Base-by-base conservation (phyloP, 2,329 filamentous ascomycete species). In the Aspergillus fumigatus region DNA sequence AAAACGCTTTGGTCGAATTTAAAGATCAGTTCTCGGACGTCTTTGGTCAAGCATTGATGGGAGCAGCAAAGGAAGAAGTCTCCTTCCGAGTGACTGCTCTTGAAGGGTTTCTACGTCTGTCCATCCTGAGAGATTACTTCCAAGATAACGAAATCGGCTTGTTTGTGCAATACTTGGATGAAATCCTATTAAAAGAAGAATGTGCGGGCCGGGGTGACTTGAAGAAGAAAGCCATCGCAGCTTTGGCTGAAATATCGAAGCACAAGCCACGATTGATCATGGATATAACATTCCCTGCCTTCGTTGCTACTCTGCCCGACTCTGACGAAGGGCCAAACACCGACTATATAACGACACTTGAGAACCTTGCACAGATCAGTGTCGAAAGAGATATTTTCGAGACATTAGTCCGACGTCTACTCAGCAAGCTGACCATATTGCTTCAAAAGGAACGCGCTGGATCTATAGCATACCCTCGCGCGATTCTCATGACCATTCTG, bases 241-340 rank as follows among this genome's bases (percentile, higher is more conserved):
- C 81, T 25, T 76, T 89, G 48, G 79, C 83, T 3, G 80, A 85
- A 35, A 80, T 88, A 45, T 86, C 86, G 6, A 82, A 82, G 58
- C 79, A 84, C 57, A 86, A 85, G 63, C 83, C 85, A 19, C 79
- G 81, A 49, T 72, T 86, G 10, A 83, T 88, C 27, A 82, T 86
- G 64, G 81, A 86, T 49, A 84, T 85, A 55, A 84, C 85, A 0
- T 84, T 88, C 63, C 86, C 86, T 26, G 82, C 83, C 4, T 87
- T 88, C 66, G 80, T 88, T 70, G 84, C 85, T 3, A 81, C 82
- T 41, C 71, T 89, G 3, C 86, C 86, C 1, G 85, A 86, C 58
- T 75, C 73, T 1, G 81, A 82, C 55, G 71, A 74, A n/a, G 77
- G 79, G 19, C 73, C 73, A 3, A 70, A 76, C 9, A 65, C 65